Evolutionary conservation across 2,329 filamentous ascomycete species (phyloP).

Genomic region (Juglanconis oblonga): DNA sequence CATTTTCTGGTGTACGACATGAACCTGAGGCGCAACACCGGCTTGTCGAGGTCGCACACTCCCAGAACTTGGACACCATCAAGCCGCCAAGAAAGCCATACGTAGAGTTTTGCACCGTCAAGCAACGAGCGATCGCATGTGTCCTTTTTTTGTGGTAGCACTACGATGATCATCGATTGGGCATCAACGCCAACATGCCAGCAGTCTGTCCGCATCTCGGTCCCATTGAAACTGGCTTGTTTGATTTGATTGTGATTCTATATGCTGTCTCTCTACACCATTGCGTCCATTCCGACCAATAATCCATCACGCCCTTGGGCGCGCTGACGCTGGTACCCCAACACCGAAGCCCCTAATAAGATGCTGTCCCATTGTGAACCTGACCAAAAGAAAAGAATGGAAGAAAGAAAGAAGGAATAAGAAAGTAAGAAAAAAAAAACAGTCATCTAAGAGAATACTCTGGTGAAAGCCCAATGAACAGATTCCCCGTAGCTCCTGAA

Average conservation of each 20-base stretch:
- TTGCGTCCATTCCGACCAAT: too few relatives aligned
- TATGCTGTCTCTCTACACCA: neutral
- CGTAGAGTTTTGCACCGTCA: neutral
- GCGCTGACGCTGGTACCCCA: too few relatives aligned
- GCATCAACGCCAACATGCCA: neutral
- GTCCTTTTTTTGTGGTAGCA: neutral
- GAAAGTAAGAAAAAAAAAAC: neutral
- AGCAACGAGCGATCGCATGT: neutral
- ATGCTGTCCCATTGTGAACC: too few relatives aligned
- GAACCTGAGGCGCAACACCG: neutral
- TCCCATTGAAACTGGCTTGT: neutral
- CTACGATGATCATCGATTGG: neutral
- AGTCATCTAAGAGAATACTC: neutral
- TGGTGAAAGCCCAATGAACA: neutral
- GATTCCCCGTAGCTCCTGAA: neutral
- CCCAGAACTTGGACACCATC: slow-evolving; percentile 5
- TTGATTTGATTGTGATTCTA: neutral
- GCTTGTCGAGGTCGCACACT: neutral
- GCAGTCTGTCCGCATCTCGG: neutral
- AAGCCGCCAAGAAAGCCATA: slow-evolving; percentile 10
- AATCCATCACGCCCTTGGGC: too few relatives aligned
- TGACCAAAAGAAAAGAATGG: too few relatives aligned
- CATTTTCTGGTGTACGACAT: too few relatives aligned
- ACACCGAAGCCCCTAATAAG: neutral
- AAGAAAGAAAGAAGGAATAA: neutral